These are phyloP conservation scores for Syzygium aromaticum DNA, from an alignment of 345 rosid species.

Conservation along the genomic window DNA sequence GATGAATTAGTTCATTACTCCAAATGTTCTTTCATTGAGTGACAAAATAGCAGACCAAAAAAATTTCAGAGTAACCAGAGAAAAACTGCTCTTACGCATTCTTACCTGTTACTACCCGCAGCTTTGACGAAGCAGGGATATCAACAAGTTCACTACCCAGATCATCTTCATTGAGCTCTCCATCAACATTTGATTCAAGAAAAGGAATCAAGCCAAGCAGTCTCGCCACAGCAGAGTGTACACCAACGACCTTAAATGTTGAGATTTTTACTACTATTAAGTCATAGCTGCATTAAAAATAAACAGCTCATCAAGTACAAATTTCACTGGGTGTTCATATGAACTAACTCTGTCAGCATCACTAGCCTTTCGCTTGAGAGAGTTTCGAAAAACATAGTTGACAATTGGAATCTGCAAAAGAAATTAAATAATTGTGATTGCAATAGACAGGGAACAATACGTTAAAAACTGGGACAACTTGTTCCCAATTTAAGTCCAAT, in stretches of 20 bases:
- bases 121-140: constrained; percentile 35
- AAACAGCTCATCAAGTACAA: neutral
- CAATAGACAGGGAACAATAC: neutral
- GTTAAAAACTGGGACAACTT: neutral
- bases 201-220: constrained; percentile 52
- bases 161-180: constrained; percentile 31
- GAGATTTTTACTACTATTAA: neutral
- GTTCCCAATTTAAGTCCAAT: neutral
- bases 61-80: neutral
- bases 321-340: neutral
- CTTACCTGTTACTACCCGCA: constrained; percentile 64
- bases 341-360: constrained; percentile 68
- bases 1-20: neutral
- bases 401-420: constrained; percentile 52
- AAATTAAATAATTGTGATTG: neutral
- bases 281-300: neutral
- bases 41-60: neutral
- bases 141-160: constrained; percentile 39
- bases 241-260: constrained; percentile 48
- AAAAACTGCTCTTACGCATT: neutral
- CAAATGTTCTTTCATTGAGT: neutral
- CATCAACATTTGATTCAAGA: constrained; percentile 33
- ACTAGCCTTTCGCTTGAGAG: constrained; percentile 77
- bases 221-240: constrained; percentile 46
- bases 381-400: constrained; percentile 59